Percentiles rank a stretch among this genome's conserved stretches.
These are phyloP conservation scores for Bryoerythrophyllum caledonicum DNA, from an alignment of 225 moss, liverwort and hornwort genomes.

Conservation along the genomic window DNA sequence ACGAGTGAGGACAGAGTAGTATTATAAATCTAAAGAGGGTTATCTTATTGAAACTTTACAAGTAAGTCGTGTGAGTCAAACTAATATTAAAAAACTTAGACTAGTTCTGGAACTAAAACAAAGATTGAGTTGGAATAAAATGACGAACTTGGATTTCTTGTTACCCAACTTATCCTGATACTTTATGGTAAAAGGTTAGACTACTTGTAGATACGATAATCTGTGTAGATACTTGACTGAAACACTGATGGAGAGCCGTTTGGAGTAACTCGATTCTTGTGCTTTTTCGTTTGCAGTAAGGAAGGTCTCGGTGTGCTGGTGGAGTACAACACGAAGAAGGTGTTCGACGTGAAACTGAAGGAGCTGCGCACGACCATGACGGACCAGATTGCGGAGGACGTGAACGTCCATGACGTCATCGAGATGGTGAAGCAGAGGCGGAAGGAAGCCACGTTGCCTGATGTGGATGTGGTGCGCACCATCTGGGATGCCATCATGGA, in stretches of 20 bases:
- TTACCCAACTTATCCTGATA: no score
- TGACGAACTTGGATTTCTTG: no score
- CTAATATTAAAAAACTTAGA: no score
- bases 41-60: no score
- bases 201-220: no score
- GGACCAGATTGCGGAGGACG: conserved; percentile 67
- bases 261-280: neutral
- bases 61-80: no score
- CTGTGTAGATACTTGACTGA: neutral
- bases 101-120: no score
- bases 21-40: no score
- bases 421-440: conserved; percentile 76
- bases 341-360: conserved; percentile 79
- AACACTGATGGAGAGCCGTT: neutral
- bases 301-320: conserved; percentile 74
- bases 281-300: conserved; percentile 50
- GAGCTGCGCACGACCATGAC: conserved; percentile 67
- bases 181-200: no score
- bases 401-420: conserved; percentile 61
- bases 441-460: conserved; percentile 68
- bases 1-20: no score
- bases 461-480: conserved; percentile 77
- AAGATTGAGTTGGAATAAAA: no score
- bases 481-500: conserved; percentile 90
- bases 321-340: conserved; percentile 86